phyloP scores from a whole-genome alignment of 2,329 filamentous ascomycete genomes.

The Pestalotiopsis sp. region DNA sequence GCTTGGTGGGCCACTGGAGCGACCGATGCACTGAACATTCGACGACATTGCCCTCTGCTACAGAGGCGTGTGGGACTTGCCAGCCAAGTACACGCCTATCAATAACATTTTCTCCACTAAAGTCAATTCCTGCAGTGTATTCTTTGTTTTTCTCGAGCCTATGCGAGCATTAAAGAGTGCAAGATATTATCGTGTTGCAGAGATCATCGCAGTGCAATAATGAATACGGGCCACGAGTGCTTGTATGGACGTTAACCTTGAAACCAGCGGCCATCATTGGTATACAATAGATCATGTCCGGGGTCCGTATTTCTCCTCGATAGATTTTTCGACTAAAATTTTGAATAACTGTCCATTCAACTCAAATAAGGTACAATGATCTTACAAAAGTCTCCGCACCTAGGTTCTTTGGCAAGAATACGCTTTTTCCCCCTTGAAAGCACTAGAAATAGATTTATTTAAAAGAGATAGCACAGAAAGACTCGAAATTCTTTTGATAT shows the following conservation, averaged over 20 bases:
- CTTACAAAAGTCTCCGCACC: too few species aligned
- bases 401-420: too few species aligned
- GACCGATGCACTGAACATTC: neutral
- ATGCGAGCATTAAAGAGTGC: neutral
- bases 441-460: too few species aligned
- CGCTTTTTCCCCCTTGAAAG: too few species aligned
- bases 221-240: neutral
- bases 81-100: neutral
- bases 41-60: neutral
- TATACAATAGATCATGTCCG: neutral
- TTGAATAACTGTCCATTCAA: neutral
- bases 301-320: neutral
- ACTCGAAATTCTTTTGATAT: too few species aligned
- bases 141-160: neutral
- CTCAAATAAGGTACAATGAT: too few species aligned
- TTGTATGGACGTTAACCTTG: neutral
- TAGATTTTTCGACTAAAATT: neutral
- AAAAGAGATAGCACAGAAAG: too few species aligned
- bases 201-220: neutral
- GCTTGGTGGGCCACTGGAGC: neutral
- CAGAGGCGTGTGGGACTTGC: neutral
- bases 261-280: neutral
- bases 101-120: neutral
- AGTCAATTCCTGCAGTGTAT: neutral
- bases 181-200: too few species aligned